Conservation (phyloP, 306 rosid genomes). For the Canavalia gladiata region DNA sequence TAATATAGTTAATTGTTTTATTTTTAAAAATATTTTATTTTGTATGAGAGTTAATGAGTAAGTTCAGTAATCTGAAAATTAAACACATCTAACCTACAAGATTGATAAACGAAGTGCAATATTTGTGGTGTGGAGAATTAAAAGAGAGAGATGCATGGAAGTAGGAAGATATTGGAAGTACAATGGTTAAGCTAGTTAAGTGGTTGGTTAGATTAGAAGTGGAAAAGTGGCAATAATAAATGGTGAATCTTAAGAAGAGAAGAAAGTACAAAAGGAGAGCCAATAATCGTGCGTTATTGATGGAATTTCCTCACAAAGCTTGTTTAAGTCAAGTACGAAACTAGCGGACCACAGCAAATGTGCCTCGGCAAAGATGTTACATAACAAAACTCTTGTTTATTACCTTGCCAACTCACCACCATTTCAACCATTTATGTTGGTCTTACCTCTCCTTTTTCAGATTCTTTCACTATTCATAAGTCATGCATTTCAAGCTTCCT, state of each 20-base stretch:
- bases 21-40: too few species aligned
- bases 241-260: conserved; percentile 35
- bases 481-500: conserved; percentile 12
- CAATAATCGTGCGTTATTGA: conserved; percentile 42
- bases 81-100: neutral
- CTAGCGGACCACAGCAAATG: conserved; percentile 51
- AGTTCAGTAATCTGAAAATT: too few species aligned
- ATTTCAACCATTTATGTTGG: conserved; percentile 41
- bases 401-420: conserved; percentile 18
- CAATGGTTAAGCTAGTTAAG: neutral
- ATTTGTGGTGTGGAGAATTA: too few species aligned
- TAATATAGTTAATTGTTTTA: too few species aligned
- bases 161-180: neutral
- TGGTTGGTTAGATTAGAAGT: neutral
- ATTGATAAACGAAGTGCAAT: neutral
- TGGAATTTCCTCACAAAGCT: conserved; percentile 19
- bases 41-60: too few species aligned
- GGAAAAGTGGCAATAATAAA: conserved; percentile 24
- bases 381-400: conserved; percentile 31
- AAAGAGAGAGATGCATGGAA: neutral
- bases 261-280: conserved; percentile 46
- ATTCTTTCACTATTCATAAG: conserved; percentile 39
- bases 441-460: conserved; percentile 25
- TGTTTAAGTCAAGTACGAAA: conserved; percentile 44
- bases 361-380: conserved; percentile 39